Conservation (phyloP, 352 stramenopile genomes). For the Phytopythium montanum region DNA sequence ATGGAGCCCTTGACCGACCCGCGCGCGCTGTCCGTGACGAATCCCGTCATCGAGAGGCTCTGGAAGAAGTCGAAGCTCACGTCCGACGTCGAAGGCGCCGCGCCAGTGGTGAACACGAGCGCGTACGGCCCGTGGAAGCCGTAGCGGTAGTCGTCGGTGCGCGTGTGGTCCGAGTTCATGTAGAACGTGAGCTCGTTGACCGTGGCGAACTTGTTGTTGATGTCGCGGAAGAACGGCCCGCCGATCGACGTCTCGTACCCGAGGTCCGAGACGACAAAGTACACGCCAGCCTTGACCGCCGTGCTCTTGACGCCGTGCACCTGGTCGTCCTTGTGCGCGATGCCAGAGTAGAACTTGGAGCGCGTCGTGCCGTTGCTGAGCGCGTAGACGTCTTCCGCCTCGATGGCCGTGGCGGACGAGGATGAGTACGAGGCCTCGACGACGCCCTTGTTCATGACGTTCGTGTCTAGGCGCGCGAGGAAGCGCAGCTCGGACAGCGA, state of each 20-base stretch:
- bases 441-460: conserved; percentile 32
- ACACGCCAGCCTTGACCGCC: conserved; percentile 32
- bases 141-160: conserved; percentile 43
- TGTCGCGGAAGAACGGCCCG: conserved; percentile 52
- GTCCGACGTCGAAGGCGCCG: conserved; percentile 13
- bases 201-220: conserved; percentile 54
- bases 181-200: conserved; percentile 55
- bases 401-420: conserved; percentile 35
- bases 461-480: conserved; percentile 33
- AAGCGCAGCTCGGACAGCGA: conserved; percentile 51
- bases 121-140: conserved; percentile 54
- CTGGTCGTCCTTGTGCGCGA: conserved; percentile 35
- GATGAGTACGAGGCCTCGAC: conserved; percentile 12
- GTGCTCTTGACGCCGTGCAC: conserved; percentile 34
- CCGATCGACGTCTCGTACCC: conserved; percentile 46
- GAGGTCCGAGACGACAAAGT: conserved; percentile 44
- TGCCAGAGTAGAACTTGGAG: conserved; percentile 44
- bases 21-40: conserved; percentile 27
- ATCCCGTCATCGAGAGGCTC: conserved; percentile 31
- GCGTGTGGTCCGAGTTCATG: conserved; percentile 61
- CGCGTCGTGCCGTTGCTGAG: conserved; percentile 24
- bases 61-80: conserved; percentile 54
- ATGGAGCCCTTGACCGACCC: conserved; percentile 32
- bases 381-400: conserved; percentile 39
- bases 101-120: conserved; percentile 40